Conservation (phyloP, 1,284 basidiomycete species). For the Ceraceosorus guamensis region DNA sequence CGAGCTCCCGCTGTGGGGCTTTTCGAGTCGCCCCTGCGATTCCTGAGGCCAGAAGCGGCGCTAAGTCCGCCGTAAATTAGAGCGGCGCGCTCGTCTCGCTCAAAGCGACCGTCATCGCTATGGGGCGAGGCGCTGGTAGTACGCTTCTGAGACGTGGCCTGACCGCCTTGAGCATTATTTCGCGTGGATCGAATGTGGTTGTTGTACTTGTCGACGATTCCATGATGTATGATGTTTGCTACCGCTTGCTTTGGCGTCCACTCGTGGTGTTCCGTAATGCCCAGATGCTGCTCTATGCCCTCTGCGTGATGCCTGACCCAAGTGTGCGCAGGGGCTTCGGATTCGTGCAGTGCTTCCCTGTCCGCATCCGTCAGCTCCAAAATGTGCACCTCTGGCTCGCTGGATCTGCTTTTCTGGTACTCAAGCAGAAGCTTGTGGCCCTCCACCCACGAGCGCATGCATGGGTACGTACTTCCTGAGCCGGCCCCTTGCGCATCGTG, state of each 20-base stretch:
- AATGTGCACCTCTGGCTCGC: constrained; percentile 35
- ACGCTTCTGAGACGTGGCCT: background rate
- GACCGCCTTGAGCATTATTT: background rate
- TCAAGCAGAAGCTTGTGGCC: constrained; percentile 41
- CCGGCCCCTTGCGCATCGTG: background rate
- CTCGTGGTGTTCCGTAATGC: constrained; percentile 16
- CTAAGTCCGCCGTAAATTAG: constrained; percentile 8
- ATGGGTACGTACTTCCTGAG: constrained; percentile 22
- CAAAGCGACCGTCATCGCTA: background rate
- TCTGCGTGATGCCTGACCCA: constrained; percentile 30
- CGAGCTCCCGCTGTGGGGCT: too few relatives aligned
- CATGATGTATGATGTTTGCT: constrained; percentile 19
- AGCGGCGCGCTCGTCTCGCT: background rate
- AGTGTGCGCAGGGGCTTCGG: constrained; percentile 27
- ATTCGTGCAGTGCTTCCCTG: constrained; percentile 15
- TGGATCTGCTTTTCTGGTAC: constrained; percentile 25
- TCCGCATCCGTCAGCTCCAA: constrained; percentile 34
- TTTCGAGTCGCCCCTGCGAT: background rate
- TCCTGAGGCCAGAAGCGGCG: constrained; percentile 11
- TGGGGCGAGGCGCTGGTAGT: background rate
- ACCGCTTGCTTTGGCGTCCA: constrained; percentile 27
- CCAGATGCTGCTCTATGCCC: constrained; percentile 24
- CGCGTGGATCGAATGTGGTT: constrained; percentile 4
- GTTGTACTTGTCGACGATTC: constrained; percentile 20
- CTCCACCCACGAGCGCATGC: constrained; percentile 39